Conservation (phyloP, 1,284 basidiomycete species). For the Meira nashicola region DNA sequence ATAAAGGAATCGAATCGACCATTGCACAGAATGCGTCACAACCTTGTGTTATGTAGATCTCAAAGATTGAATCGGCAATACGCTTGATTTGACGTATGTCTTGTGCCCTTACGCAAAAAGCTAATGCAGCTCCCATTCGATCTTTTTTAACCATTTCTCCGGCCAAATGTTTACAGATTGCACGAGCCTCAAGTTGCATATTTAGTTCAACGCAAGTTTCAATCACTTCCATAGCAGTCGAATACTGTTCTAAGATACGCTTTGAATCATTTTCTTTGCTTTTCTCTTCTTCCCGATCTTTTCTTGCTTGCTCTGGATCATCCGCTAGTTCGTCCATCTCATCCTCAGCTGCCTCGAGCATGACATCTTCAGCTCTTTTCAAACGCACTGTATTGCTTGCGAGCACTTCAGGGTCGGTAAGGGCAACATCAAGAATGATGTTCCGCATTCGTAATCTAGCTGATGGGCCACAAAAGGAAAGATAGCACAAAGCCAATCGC, state of each 20-base stretch:
- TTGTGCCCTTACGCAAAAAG: constrained; percentile 44
- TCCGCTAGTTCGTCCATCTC: constrained; percentile 24
- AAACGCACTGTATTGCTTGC: constrained; percentile 1
- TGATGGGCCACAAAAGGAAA: constrained; percentile 20
- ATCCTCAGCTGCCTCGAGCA: constrained; percentile 1
- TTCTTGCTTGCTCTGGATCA: constrained; percentile 56
- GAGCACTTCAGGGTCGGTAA: constrained; percentile 12
- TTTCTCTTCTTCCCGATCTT: constrained; percentile 10
- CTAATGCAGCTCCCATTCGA: constrained; percentile 40
- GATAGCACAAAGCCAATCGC: constrained; percentile 49
- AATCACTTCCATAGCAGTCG: constrained; percentile 43
- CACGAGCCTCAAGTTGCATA: constrained; percentile 43
- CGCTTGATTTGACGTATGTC: constrained; percentile 36
- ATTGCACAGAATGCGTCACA: constrained; percentile 33
- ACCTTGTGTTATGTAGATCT: constrained; percentile 36
- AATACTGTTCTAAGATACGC: constrained; percentile 11
- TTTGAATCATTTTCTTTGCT: constrained; percentile 13
- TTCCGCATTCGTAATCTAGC: constrained; percentile 29
- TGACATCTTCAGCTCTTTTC: constrained; percentile 12
- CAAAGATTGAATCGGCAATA: constrained; percentile 43
- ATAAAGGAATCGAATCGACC: constrained; percentile 43
- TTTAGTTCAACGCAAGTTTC: constrained; percentile 42
- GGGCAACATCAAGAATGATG: constrained; percentile 44
- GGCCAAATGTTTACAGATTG: constrained; percentile 29
- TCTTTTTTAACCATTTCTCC: constrained; percentile 23